Percentiles rank a stretch among this genome's conserved stretches.
These are phyloP conservation scores for Backusella sp. DNA, from an alignment of 192 early-diverging fungal species.

Conservation along the genomic window DNA sequence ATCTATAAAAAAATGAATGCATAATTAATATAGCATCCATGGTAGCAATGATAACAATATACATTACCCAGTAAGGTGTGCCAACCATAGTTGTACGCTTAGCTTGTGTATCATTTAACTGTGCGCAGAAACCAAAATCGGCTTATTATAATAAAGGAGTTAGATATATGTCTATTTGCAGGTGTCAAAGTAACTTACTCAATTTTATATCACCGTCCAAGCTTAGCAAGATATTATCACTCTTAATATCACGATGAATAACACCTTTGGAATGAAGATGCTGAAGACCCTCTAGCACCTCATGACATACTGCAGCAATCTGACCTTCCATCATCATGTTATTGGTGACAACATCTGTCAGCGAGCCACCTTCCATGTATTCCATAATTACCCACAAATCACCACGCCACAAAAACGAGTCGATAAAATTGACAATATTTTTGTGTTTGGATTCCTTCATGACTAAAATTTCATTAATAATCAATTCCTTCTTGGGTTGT, in stretches of 20 bases:
- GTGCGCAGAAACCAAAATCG: constrained; percentile 90
- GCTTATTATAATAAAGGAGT: constrained; percentile 20
- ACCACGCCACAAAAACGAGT: constrained; percentile 74
- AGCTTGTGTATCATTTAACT: constrained; percentile 67
- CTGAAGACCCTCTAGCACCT: constrained; percentile 64
- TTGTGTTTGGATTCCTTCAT: constrained; percentile 81
- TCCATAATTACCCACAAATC: constrained; percentile 96
- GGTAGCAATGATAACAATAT: background rate
- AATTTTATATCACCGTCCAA: constrained; percentile 76
- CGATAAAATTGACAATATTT: constrained; percentile 93
- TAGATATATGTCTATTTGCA: background rate
- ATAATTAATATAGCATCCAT: background rate
- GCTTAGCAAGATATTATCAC: constrained; percentile 76
- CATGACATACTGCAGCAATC: constrained; percentile 83
- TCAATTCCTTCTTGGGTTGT: constrained; percentile 87
- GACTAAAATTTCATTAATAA: constrained; percentile 83
- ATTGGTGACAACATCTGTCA: constrained; percentile 90
- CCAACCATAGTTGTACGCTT: constrained; percentile 80
- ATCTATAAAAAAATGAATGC: constrained; percentile 38
- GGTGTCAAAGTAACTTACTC: constrained; percentile 30
- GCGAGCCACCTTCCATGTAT: constrained; percentile 90
- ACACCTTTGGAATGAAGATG: constrained; percentile 72
- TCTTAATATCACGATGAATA: constrained; percentile 84
- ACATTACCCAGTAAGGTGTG: constrained; percentile 75
- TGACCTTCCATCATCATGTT: constrained; percentile 82